Percentiles rank a stretch among this genome's conserved stretches.
phyloP scores from a whole-genome alignment of 2,329 filamentous ascomycete genomes.

The Fusarium solani-melongenae region DNA sequence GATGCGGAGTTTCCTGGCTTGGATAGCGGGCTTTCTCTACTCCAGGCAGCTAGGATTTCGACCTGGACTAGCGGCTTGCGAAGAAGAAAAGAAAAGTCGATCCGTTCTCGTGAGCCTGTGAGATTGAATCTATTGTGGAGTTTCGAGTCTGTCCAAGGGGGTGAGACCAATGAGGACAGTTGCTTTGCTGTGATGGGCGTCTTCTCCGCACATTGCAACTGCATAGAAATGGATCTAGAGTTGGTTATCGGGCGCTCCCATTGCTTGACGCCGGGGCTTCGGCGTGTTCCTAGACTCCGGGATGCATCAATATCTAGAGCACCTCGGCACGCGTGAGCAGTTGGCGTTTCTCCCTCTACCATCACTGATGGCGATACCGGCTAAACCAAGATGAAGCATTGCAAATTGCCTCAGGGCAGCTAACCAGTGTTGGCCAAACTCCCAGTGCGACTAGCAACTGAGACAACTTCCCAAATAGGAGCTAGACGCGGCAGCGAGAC shows the following conservation, averaged over 20 bases:
- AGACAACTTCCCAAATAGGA: not conserved
- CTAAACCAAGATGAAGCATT: not conserved
- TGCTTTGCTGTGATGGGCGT: conserved; percentile 1
- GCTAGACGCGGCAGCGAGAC: not conserved
- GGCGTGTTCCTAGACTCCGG: not conserved
- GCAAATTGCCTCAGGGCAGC: not conserved
- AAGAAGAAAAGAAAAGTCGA: conserved; percentile 8
- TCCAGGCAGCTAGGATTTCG: conserved; percentile 20
- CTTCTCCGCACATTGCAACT: not conserved
- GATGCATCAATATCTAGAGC: not conserved
- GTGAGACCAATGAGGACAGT: not conserved
- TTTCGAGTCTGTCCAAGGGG: not conserved
- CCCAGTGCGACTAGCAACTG: not conserved
- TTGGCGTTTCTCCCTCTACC: not conserved
- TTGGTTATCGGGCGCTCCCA: not conserved
- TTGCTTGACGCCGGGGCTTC: not conserved
- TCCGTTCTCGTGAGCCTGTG: conserved; percentile 26
- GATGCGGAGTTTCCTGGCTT: conserved; percentile 19
- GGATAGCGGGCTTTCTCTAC: not conserved
- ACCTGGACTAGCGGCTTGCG: conserved; percentile 8
- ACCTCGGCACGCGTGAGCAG: not conserved
- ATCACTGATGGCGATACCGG: not conserved
- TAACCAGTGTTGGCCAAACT: not conserved
- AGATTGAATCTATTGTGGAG: conserved; percentile 1
- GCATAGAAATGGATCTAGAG: conserved; percentile 6